These are phyloP conservation scores for Moringa oleifera DNA, from an alignment of 345 rosid genomes.

Conservation along the genomic window DNA sequence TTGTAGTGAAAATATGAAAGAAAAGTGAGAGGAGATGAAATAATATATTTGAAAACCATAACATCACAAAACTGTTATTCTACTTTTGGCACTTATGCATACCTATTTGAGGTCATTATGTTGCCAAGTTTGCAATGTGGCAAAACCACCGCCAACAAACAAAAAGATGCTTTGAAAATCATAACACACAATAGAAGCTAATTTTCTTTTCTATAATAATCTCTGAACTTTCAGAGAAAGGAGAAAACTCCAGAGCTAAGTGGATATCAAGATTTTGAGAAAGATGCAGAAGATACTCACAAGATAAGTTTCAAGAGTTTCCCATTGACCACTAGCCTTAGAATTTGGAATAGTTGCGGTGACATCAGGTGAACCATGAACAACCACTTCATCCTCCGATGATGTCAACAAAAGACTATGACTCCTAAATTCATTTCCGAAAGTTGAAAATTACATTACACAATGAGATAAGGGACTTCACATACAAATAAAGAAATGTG, in stretches of 20 bases:
- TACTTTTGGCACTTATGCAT: too few species aligned
- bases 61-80: too few species aligned
- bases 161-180: too few species aligned
- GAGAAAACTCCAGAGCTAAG: neutral
- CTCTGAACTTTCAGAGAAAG: neutral
- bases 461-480: slow-evolving; percentile 8
- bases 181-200: too few species aligned
- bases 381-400: slow-evolving; percentile 46
- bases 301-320: slow-evolving; percentile 83
- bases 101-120: too few species aligned
- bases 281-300: slow-evolving; percentile 45
- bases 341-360: slow-evolving; percentile 33
- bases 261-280: neutral
- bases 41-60: too few species aligned
- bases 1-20: too few species aligned
- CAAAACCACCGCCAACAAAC: too few species aligned
- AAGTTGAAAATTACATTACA: slow-evolving; percentile 7
- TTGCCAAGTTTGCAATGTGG: too few species aligned
- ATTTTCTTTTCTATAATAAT: too few species aligned
- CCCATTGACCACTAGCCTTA: slow-evolving; percentile 66
- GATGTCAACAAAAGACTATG: slow-evolving; percentile 53
- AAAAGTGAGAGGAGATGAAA: too few species aligned
- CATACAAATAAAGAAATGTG: neutral
- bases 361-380: slow-evolving; percentile 50
- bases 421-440: slow-evolving; percentile 40